A percentile compares a stretch with the other conserved stretches of the same genome.
These are phyloP conservation scores for Aspergillus cejpii DNA, from an alignment of 2,329 filamentous ascomycete species.

Conservation along the genomic window DNA sequence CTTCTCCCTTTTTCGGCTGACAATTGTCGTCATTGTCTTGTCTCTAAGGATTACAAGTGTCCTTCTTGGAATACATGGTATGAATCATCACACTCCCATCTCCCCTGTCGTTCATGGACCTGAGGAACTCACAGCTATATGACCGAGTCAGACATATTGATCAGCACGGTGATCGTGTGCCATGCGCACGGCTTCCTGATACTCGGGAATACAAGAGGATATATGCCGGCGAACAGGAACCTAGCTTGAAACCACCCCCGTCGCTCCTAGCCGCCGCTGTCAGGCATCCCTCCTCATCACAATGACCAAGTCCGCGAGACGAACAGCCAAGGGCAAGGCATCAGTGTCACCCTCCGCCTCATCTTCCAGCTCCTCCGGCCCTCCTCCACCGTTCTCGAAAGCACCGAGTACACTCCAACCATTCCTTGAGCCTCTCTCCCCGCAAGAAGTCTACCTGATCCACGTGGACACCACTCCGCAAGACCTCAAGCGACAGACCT, in stretches of 20 bases:
- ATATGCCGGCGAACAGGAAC: background rate
- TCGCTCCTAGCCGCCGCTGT: no score
- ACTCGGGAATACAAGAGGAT: background rate
- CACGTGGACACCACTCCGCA: conserved; percentile 69
- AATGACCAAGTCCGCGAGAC: conserved; percentile 33
- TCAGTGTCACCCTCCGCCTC: conserved; percentile 19
- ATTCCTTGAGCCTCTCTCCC: conserved; percentile 61
- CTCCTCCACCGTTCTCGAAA: conserved; percentile 62
- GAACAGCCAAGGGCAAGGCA: conserved; percentile 26
- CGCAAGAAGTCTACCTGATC: conserved; percentile 69
- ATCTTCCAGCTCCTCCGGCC: conserved; percentile 28
- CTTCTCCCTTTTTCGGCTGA: background rate
- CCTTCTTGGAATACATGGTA: background rate
- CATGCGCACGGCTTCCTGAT: background rate
- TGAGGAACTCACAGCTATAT: conserved; percentile 10
- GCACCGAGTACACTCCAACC: conserved; percentile 57
- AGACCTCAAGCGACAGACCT: conserved; percentile 74
- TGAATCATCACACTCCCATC: background rate
- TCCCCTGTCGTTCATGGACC: background rate
- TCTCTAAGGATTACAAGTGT: no score
- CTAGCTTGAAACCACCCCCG: no score
- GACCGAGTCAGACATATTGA: conserved; percentile 16
- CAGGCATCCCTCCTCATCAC: background rate
- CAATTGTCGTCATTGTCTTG: background rate
- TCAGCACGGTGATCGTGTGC: conserved; percentile 8